phyloP scores from a whole-genome alignment of 2,329 filamentous ascomycete species.

The Pyrenochaeta sp. region DNA sequence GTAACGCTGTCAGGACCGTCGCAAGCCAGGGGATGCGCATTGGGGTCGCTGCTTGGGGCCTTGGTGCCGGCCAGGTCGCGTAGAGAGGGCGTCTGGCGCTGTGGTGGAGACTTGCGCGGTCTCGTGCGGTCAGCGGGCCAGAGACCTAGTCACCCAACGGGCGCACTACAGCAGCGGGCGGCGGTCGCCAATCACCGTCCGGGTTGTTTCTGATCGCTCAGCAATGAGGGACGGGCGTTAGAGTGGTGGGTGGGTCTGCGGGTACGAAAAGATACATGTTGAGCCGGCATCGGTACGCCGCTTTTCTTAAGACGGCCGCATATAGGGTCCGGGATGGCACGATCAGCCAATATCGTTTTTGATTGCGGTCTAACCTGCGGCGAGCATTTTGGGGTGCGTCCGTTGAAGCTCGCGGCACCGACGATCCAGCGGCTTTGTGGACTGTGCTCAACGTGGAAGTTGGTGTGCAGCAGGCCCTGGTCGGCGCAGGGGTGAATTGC shows the following conservation, averaged over 20 bases:
- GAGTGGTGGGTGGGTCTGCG: slow-evolving; percentile 29
- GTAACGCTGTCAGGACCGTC: slow-evolving; percentile 26
- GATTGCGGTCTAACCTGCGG: slow-evolving; percentile 45
- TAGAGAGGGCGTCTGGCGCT: slow-evolving; percentile 24
- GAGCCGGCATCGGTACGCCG: slow-evolving; percentile 43
- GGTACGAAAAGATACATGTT: slow-evolving; percentile 42
- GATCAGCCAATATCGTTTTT: slow-evolving; percentile 49
- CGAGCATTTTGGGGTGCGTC: slow-evolving; percentile 41
- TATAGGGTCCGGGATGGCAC: slow-evolving; percentile 44
- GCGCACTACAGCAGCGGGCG: slow-evolving; percentile 29
- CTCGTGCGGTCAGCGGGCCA: slow-evolving; percentile 35
- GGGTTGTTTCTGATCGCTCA: slow-evolving; percentile 38
- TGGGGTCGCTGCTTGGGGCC: slow-evolving; percentile 19
- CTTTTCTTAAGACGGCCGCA: slow-evolving; percentile 27
- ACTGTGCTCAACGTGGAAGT: slow-evolving; percentile 47
- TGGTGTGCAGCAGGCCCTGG: slow-evolving; percentile 35
- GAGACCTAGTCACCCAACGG: slow-evolving; percentile 30
- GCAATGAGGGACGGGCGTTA: slow-evolving; percentile 25
- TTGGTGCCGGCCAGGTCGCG: slow-evolving; percentile 22
- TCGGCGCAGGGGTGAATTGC: slow-evolving; percentile 30
- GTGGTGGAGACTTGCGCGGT: slow-evolving; percentile 31
- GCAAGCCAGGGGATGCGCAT: slow-evolving; percentile 22
- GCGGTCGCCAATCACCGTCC: slow-evolving; percentile 39
- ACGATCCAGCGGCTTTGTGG: slow-evolving; percentile 44
- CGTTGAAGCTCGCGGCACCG: slow-evolving; percentile 44